Evolutionary conservation across 2,329 filamentous ascomycete genomes (phyloP).

Genomic region (Amphichorda felina): DNA sequence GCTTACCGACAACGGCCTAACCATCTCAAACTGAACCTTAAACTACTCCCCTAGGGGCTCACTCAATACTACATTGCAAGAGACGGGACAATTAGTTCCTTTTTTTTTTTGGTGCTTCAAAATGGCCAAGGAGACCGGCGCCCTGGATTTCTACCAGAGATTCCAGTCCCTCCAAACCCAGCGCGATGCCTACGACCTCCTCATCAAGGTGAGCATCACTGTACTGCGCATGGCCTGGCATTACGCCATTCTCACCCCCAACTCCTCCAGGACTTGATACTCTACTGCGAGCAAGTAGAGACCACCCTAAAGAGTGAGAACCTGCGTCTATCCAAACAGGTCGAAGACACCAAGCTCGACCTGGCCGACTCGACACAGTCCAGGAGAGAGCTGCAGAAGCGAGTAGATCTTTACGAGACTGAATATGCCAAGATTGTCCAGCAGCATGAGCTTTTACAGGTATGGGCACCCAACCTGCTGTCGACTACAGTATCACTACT

Average conservation of each 20-base stretch:
- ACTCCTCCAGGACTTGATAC: slow-evolving; percentile 17
- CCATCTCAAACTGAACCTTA: too few species aligned
- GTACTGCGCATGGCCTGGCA: background rate
- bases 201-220: slow-evolving; percentile 30
- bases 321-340: slow-evolving; percentile 22
- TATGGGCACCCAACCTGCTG: background rate
- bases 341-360: slow-evolving; percentile 35
- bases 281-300: slow-evolving; percentile 28
- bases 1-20: too few species aligned
- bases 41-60: too few species aligned
- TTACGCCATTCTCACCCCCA: background rate
- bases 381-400: slow-evolving; percentile 37
- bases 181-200: slow-evolving; percentile 25
- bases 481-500: slow-evolving; percentile 4
- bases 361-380: slow-evolving; percentile 34
- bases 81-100: too few species aligned
- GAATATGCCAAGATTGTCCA: background rate
- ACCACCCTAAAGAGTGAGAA: slow-evolving; percentile 30
- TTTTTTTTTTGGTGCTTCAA: too few species aligned
- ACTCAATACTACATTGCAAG: too few species aligned
- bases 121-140: slow-evolving; percentile 7
- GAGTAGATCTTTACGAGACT: slow-evolving; percentile 5
- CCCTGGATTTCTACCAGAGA: slow-evolving; percentile 34
- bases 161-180: slow-evolving; percentile 30
- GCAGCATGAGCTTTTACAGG: background rate